Evolutionary conservation across 805 yeast genomes (phyloP), one percentile per base, ranked within the genome.

Genomic region (Hanseniaspora lachancei): DNA sequence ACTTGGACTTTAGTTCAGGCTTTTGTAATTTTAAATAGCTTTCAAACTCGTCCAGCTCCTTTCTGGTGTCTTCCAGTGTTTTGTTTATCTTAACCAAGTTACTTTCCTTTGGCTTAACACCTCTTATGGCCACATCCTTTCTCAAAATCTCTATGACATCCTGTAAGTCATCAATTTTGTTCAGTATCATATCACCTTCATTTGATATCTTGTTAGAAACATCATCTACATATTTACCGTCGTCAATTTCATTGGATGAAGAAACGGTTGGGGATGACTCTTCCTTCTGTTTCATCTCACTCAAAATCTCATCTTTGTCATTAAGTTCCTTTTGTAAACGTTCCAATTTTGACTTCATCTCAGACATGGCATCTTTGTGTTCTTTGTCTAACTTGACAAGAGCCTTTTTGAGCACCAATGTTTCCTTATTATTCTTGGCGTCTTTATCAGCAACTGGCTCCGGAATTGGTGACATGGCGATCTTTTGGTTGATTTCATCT

Each of bases 121-220:
- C 95, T 59, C 97, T 77, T 58, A 82, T 84, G 0, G 96, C 95
- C 15, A 93, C 96, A 69, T 89, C 97, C 61, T 87, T 82, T 55
- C 96, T 74, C 55, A 91, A 71, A 0, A 86, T 86, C 64, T 93
- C 99, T 66, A 93, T 86, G 10, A 86, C 69, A 68, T 93, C 99
- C 64, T 89, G 96, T 20, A 93, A 71, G 61, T 88, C 96, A 66
- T 93, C 98, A 5, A 91, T 91, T 59, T 76, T 78, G 0, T 91
- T 81, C 36, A 93, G 74, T 10, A 93, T 69, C 0, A 66, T 63
- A 65, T 88, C 96, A 8, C 95, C 82, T 16, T 86, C 89, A 47
- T 77, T 79, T 8, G 95, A 85, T 24, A 93, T 73, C 62, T 79
- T 81, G 5, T 71, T 65, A 64, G 86, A 88, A 54, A 95, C 85